A percentile compares a stretch with the other conserved stretches of the same genome.
phyloP scores from a whole-genome alignment of 257 asterid species.

The Forsythia viridissima region DNA sequence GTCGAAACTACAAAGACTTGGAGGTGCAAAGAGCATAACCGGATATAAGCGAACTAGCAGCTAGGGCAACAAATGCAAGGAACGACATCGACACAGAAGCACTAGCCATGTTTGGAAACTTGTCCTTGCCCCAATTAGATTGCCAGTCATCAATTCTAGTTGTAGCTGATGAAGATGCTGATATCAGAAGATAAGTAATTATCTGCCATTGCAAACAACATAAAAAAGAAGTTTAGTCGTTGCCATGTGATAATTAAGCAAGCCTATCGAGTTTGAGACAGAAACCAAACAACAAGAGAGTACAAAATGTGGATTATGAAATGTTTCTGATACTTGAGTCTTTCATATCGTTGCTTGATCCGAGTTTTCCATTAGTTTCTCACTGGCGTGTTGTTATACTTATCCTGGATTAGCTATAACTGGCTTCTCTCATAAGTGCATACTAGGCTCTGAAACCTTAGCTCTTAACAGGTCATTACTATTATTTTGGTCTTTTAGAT shows the following conservation, averaged over 20 bases:
- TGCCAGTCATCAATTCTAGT: constrained; percentile 79
- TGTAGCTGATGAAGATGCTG: constrained; percentile 91
- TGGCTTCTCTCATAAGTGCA: no score
- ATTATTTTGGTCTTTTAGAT: background rate
- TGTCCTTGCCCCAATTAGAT: constrained; percentile 82
- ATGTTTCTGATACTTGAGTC: background rate
- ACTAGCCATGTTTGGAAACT: constrained; percentile 78
- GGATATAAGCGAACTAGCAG: constrained; percentile 72
- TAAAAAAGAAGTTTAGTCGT: background rate
- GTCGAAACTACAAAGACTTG: constrained; percentile 29
- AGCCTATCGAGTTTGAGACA: background rate
- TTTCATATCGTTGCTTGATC: background rate
- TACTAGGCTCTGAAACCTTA: no score
- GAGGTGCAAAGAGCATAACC: constrained; percentile 74
- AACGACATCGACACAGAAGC: constrained; percentile 73
- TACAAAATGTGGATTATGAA: background rate
- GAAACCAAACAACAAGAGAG: background rate
- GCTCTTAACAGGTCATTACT: background rate
- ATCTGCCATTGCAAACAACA: constrained; percentile 45
- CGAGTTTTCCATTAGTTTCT: background rate
- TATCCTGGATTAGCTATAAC: background rate
- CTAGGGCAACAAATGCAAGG: constrained; percentile 75
- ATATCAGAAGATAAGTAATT: constrained; percentile 80
- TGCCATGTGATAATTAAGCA: background rate
- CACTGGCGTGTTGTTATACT: background rate